Conservation (phyloP, 1,284 basidiomycete species). For the Stygiomarasmius scandens region DNA sequence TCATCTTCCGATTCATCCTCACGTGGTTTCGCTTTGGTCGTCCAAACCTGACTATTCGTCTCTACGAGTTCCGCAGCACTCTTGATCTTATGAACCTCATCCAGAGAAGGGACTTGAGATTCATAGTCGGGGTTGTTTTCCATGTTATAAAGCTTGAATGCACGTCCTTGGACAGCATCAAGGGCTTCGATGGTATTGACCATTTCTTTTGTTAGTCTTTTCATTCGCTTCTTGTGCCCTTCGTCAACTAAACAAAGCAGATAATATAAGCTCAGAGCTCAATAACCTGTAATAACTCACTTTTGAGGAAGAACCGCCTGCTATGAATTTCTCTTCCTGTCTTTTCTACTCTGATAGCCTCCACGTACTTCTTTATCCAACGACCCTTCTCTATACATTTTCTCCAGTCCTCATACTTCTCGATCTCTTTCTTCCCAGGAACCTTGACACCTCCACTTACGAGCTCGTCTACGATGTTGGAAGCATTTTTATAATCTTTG, state of each 20-base stretch:
- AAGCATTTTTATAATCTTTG: slow-evolving; percentile 33
- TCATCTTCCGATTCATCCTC: slow-evolving; percentile 20
- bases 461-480: slow-evolving; percentile 28
- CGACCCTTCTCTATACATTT: slow-evolving; percentile 24
- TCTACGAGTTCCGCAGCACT: background rate
- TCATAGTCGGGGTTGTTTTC: slow-evolving; percentile 16
- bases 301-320: slow-evolving; percentile 30
- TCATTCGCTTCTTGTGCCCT: slow-evolving; percentile 31
- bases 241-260: slow-evolving; percentile 25
- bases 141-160: slow-evolving; percentile 23
- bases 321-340: slow-evolving; percentile 29
- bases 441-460: slow-evolving; percentile 16
- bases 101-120: no score
- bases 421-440: slow-evolving; percentile 24
- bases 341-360: slow-evolving; percentile 33
- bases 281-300: slow-evolving; percentile 11
- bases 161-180: slow-evolving; percentile 25
- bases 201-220: slow-evolving; percentile 31
- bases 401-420: slow-evolving; percentile 18
- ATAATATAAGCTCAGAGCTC: background rate
- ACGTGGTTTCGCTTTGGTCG: background rate
- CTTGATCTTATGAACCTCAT: no score
- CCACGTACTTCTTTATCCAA: slow-evolving; percentile 28
- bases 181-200: slow-evolving; percentile 22
- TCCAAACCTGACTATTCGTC: background rate